Evolutionary conservation across 2,329 filamentous ascomycete species (phyloP), one percentile per base, ranked within the genome.

Genomic region (Onygenales sp.): DNA sequence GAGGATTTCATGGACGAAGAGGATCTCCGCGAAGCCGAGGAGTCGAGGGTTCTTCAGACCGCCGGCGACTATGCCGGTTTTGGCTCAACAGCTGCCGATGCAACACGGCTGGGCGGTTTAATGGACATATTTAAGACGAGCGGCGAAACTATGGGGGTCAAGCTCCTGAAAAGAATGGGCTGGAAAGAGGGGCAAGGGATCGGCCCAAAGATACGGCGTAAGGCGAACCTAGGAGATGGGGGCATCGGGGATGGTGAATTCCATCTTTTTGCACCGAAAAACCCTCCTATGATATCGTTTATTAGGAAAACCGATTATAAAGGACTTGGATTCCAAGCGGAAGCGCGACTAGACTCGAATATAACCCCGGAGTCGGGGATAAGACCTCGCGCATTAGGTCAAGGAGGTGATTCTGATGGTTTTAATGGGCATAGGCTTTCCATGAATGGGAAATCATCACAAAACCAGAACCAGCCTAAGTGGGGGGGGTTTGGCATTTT

Each of bases 1-100:
- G 90, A 97, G 68, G 91, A 97, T 65, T 97, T 91, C 62, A 98
- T 98, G 93, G 93, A 98, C 63, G 92, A 95, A 42, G 93, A 98
- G 67, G 93, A 98, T 69, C 75, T 95, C 36, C 87, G 86, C 6
- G 90, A 95, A 66, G 87, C 85, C 0, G 88, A 87, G 54, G 90
- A 95, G 69, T 78, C 86, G 2, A 82, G 84, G 62, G 80, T 80
- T 56, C 72, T 96, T 36, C 81, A 92, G 62, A 94, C 87, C 0
- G 77, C 82, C 0, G 77, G 83, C 51, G 80, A 79, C 0, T 96
- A 93, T 67, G 80, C 87, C 0, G 88, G 86, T 0, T 75, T 96
- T 33, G 91, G 90, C 2, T 78, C 80, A 33, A 84, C 83, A 0
- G 76, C 77, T 34, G 73, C 81, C 36, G 80, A 85, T 62, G 62